Conservation (phyloP, 164 flowering plant genomes). For the Vitis amurensis region DNA sequence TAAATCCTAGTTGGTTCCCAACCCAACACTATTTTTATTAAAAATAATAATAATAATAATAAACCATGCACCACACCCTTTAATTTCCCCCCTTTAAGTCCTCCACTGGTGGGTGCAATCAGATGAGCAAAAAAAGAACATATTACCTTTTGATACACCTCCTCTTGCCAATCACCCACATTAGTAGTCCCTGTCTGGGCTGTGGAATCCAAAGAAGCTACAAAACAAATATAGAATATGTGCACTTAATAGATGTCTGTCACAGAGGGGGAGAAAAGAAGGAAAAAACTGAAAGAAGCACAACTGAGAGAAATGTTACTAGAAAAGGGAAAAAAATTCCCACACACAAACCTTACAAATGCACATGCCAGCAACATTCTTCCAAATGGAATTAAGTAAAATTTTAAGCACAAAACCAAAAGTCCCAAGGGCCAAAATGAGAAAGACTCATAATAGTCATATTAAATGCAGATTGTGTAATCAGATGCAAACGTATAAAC, state of each 20-base stretch:
- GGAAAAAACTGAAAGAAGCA: not conserved
- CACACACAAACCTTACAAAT: not conserved
- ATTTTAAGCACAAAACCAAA: not conserved
- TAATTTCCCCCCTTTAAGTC: not conserved
- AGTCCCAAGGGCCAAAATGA: no score
- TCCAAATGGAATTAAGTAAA: not conserved
- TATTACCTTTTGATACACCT: constrained; percentile 70
- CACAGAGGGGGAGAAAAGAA: not conserved
- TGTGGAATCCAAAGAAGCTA: constrained; percentile 76
- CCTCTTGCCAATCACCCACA: constrained; percentile 87
- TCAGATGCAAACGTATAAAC: no score
- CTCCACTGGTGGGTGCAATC: not conserved
- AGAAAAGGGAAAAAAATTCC: not conserved
- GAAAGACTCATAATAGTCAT: no score
- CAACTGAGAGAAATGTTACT: not conserved
- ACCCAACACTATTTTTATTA: not conserved
- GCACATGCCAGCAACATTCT: not conserved
- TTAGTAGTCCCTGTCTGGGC: constrained; percentile 56
- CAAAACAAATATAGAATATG: constrained; percentile 14
- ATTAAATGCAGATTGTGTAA: no score
- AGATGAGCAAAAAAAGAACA: not conserved
- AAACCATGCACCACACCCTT: not conserved
- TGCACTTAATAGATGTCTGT: not conserved
- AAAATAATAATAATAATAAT: no score
- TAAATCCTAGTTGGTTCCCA: not conserved